A percentile compares a stretch with the other conserved stretches of the same genome.
These are phyloP conservation scores for Jackrogersella multiformis DNA, from an alignment of 495 filamentous ascomycete species.

Conservation along the genomic window DNA sequence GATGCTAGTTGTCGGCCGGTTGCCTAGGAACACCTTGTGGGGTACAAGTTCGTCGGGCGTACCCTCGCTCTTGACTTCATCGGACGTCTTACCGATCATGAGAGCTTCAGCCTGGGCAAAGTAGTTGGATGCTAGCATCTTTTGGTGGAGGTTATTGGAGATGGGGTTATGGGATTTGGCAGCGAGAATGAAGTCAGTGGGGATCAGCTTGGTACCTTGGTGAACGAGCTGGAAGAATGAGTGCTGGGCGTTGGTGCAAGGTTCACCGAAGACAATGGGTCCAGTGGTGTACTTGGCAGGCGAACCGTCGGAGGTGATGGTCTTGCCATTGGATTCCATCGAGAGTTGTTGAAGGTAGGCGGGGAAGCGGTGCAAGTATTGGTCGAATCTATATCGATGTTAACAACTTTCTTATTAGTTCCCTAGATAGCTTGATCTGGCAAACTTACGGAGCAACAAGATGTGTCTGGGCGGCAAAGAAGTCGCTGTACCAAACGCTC, in stretches of 20 bases:
- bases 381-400: conserved; percentile 75
- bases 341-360: conserved; percentile 98
- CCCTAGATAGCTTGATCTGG: neutral
- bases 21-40: conserved; percentile 99
- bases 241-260: conserved; percentile 98
- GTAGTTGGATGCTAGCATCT: conserved; percentile 99
- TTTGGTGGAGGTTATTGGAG: conserved; percentile 90
- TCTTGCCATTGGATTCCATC: conserved; percentile 99
- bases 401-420: conserved; percentile 21
- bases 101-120: conserved; percentile 96
- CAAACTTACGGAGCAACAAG: conserved; percentile 81
- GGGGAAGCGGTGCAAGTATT: conserved; percentile 98
- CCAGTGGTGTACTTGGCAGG: conserved; percentile 97
- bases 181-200: conserved; percentile 96
- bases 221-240: conserved; percentile 99
- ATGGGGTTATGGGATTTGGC: conserved; percentile 97
- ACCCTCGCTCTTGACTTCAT: conserved; percentile 88
- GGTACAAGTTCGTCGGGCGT: conserved; percentile 83
- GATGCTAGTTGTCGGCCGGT: conserved; percentile 94
- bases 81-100: conserved; percentile 96
- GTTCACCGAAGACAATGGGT: conserved; percentile 94
- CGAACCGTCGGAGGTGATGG: conserved; percentile 87
- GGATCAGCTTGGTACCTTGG: conserved; percentile 98
- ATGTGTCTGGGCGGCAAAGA: conserved; percentile 97
- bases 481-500: conserved; percentile 98